Base-by-base conservation (phyloP, 176 grass and related monocot genomes). In the Dactylis glomerata region DNA sequence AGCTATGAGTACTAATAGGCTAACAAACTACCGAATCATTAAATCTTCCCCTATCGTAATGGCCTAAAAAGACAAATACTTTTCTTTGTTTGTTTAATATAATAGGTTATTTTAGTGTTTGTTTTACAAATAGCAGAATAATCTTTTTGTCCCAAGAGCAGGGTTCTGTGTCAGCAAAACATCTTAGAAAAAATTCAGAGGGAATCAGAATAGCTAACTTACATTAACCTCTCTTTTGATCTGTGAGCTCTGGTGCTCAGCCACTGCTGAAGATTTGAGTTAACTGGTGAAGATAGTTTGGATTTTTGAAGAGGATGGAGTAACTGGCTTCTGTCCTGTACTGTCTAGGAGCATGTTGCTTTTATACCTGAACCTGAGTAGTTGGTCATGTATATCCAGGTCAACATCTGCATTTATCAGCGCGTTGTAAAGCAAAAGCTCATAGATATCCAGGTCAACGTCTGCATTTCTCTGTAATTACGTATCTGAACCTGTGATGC, bases 341-440 rank as follows among this genome's bases (percentile, higher is more conserved):
- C 28, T 68, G 10, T 85, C 76, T 67, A 68, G 20, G 76, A 58
- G 54, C 26, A 56, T 27, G 68, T 38, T 69, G 50, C 73, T 88
- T 89, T 70, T 89, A 89, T 81, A 89, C 68, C 56, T 4, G 47
- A 81, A 89, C 68, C 56, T 4, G 47, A 81, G 14, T 68, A 68
- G 68, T 14, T 38, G 76, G 64, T 70, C 41, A 50, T 78, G 20
- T 63, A 19, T 71, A 38, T 68, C 28, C 69, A 50, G 77, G 52
- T 79, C 52, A 78, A 83, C 38, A 3, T 78, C 51, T 83, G 38
- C 40, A 31, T 62, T 59, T 58, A 5, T 68, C 23, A 10, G 49
- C 36, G 31, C 10, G 42, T 64, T 81, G 13, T 36, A 36, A 72
- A 78, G n/a, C 22, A 61, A 80, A 8, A 63, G 61, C 44, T 63